Conservation (phyloP, 192 early-diverging fungal genomes). For the Mortierella claussenii region DNA sequence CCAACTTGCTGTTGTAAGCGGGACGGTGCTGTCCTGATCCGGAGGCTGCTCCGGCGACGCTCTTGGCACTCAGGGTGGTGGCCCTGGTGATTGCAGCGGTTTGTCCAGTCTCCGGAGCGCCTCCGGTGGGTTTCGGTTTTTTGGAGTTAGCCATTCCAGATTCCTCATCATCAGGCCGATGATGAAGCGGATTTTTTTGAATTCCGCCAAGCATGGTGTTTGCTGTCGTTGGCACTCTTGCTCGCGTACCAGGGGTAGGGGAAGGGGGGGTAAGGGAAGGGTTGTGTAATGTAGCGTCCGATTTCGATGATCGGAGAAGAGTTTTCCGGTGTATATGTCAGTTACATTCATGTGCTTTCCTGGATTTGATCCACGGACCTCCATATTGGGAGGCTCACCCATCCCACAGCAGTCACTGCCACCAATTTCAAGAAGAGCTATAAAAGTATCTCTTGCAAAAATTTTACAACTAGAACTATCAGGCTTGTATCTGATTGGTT, state of each 20-base stretch:
- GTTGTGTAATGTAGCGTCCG: slow-evolving; percentile 6
- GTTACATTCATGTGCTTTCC: too few relatives aligned
- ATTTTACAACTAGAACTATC: neutral
- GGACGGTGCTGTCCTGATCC: neutral
- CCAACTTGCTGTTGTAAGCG: slow-evolving; percentile 2
- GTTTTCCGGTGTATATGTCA: too few relatives aligned
- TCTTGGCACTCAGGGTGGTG: neutral
- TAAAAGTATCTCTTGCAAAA: neutral
- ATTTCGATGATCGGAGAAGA: neutral
- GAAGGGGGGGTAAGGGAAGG: neutral
- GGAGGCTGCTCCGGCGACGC: neutral
- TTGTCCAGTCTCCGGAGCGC: neutral
- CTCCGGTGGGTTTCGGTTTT: neutral
- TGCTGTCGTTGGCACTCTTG: neutral
- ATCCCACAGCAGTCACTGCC: too few relatives aligned
- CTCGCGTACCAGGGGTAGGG: neutral
- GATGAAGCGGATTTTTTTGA: neutral
- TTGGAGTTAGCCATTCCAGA: slow-evolving; percentile 3
- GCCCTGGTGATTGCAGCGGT: neutral
- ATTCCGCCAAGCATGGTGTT: neutral
- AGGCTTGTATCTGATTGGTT: neutral
- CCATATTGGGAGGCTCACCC: too few relatives aligned
- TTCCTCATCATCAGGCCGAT: neutral
- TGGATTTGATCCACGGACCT: too few relatives aligned
- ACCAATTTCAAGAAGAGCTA: too few relatives aligned